Percentiles rank a stretch among this genome's conserved stretches.
These are phyloP conservation scores for Rhodotorula kratochvilovae DNA, from an alignment of 768 basidiomycete species.

Conservation along the genomic window DNA sequence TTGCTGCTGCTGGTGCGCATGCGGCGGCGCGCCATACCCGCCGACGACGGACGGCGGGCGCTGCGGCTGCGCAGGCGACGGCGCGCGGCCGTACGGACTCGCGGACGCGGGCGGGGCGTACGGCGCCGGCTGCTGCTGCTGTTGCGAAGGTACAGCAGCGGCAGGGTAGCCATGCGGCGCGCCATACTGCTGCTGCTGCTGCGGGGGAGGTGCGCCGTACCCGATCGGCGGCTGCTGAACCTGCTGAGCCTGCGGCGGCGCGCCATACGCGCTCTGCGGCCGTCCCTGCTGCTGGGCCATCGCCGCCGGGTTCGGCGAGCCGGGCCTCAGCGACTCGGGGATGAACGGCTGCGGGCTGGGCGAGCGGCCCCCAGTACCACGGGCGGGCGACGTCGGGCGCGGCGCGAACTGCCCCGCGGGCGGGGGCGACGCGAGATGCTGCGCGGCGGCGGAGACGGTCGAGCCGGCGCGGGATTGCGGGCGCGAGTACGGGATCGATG, in stretches of 20 bases:
- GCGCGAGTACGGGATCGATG: slow-evolving; percentile 55
- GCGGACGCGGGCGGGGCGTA: slow-evolving; percentile 14
- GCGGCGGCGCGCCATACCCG: neutral
- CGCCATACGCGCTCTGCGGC: slow-evolving; percentile 15
- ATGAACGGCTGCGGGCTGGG: slow-evolving; percentile 36
- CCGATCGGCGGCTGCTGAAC: slow-evolving; percentile 16
- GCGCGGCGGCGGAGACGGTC: slow-evolving; percentile 4
- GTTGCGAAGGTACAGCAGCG: neutral
- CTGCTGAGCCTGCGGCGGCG: slow-evolving; percentile 18
- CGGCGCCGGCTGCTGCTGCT: neutral
- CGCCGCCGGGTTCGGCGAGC: neutral
- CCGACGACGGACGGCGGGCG: slow-evolving; percentile 23
- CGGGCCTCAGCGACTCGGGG: slow-evolving; percentile 20
- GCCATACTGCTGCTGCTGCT: slow-evolving; percentile 13
- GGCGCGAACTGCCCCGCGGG: neutral
- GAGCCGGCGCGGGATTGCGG: slow-evolving; percentile 27
- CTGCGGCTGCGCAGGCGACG: slow-evolving; percentile 38
- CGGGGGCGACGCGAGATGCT: slow-evolving; percentile 14
- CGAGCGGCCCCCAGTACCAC: slow-evolving; percentile 10
- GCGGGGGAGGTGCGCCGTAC: slow-evolving; percentile 12
- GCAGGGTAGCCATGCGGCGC: neutral
- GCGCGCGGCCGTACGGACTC: neutral
- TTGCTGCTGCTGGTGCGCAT: neutral
- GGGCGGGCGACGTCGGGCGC: slow-evolving; percentile 10
- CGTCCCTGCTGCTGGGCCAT: slow-evolving; percentile 27